These are phyloP conservation scores for Spergularia bocconei DNA, from an alignment of 148 eudicot species.

Conservation along the genomic window DNA sequence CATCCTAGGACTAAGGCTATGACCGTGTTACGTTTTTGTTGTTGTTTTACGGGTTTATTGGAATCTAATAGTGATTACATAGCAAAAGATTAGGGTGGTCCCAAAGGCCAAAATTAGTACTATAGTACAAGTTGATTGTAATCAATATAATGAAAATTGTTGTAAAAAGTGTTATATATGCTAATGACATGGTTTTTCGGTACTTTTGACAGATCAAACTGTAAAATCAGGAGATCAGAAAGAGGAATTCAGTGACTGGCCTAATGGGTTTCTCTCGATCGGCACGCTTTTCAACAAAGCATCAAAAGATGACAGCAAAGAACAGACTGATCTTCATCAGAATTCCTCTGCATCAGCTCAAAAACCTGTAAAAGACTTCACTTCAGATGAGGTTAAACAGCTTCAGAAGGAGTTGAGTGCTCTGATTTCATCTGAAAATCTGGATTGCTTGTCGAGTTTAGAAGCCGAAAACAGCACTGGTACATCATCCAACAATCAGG, in stretches of 20 bases:
- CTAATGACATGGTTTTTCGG: neutral
- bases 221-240: slow-evolving; percentile 29
- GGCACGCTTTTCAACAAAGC: slow-evolving; percentile 64
- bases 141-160: neutral
- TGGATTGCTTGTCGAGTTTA: slow-evolving; percentile 18
- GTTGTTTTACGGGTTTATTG: neutral
- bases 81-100: slow-evolving; percentile 7
- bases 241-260: slow-evolving; percentile 85
- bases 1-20: neutral
- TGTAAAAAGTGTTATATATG: neutral
- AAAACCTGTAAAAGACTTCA: slow-evolving; percentile 18
- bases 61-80: neutral
- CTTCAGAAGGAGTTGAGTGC: slow-evolving; percentile 42
- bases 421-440: slow-evolving; percentile 22
- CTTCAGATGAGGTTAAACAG: slow-evolving; percentile 37
- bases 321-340: slow-evolving; percentile 8
- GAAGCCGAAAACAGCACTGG: neutral
- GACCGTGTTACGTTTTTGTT: too few species aligned
- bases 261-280: slow-evolving; percentile 61
- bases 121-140: too few species aligned
- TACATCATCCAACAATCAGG: neutral
- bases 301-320: slow-evolving; percentile 31
- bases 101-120: neutral
- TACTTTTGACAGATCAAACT: slow-evolving; percentile 28
- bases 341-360: slow-evolving; percentile 14